Evolutionary conservation across 2,329 filamentous ascomycete genomes (phyloP).

Genomic region (Zasmidium cellare): DNA sequence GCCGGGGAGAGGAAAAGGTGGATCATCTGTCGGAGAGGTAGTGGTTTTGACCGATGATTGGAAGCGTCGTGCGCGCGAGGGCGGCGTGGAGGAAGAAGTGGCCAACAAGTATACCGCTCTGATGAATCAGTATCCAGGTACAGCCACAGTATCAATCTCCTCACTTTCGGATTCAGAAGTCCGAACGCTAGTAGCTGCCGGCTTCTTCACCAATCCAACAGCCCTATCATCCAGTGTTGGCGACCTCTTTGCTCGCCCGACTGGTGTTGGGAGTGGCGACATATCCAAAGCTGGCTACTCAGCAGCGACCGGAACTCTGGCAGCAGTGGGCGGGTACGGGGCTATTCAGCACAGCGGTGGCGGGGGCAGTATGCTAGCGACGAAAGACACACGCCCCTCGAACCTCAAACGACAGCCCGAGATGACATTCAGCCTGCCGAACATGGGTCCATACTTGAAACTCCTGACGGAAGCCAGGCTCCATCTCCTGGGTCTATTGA

Average conservation of each 20-base stretch:
- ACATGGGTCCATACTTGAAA: conserved; percentile 67
- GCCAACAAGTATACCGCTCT: conserved; percentile 55
- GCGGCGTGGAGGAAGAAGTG: conserved; percentile 38
- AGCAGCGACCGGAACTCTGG: conserved; percentile 67
- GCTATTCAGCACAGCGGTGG: conserved; percentile 67
- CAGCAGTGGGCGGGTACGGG: conserved; percentile 67
- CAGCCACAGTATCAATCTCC: conserved; percentile 41
- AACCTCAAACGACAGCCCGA: conserved; percentile 4
- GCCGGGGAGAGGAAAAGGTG: conserved; percentile 59
- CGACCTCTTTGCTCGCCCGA: conserved; percentile 45
- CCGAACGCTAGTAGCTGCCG: conserved; percentile 62
- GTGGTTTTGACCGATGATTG: conserved; percentile 61
- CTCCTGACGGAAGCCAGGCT: conserved; percentile 61
- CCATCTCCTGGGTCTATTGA: conserved; percentile 62
- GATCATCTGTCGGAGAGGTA: conserved; percentile 62
- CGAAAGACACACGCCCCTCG: conserved; percentile 27
- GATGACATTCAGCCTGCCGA: conserved; percentile 64
- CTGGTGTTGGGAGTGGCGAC: conserved; percentile 42
- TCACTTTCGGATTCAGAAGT: conserved; percentile 50
- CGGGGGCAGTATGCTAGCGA: conserved; percentile 38
- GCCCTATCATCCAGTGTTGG: conserved; percentile 39
- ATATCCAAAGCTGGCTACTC: conserved; percentile 62
- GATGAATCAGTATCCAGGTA: conserved; percentile 54
- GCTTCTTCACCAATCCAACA: conserved; percentile 62
- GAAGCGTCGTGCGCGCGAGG: conserved; percentile 38